Evolutionary conservation across 1,139 yeast species (phyloP).

Genomic region (Blastobotrys petasosporus): DNA sequence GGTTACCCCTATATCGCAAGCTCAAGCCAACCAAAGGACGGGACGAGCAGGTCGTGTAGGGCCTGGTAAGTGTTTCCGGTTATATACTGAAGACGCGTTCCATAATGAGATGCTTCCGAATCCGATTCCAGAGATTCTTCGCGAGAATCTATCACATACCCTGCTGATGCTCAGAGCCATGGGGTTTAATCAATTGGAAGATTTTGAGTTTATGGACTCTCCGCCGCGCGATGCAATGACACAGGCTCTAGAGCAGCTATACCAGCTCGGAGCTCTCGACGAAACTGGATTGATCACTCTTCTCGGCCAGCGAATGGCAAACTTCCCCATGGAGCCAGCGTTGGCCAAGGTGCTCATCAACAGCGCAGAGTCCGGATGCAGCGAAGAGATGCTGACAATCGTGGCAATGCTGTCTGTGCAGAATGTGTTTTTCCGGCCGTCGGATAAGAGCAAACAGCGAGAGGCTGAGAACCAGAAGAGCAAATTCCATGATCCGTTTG

Average conservation of each 20-base stretch:
- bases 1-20: slow-evolving; percentile 72
- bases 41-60: slow-evolving; percentile 89
- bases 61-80: slow-evolving; percentile 72
- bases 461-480: slow-evolving; percentile 72
- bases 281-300: slow-evolving; percentile 68
- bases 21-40: slow-evolving; percentile 76
- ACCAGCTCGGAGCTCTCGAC: slow-evolving; percentile 75
- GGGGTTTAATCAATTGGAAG: slow-evolving; percentile 78
- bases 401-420: slow-evolving; percentile 92
- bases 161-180: slow-evolving; percentile 87
- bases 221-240: slow-evolving; percentile 75
- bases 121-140: slow-evolving; percentile 85
- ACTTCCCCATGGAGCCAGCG: slow-evolving; percentile 93
- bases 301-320: slow-evolving; percentile 79
- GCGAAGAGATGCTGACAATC: slow-evolving; percentile 77
- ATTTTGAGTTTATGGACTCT: slow-evolving; percentile 91
- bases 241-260: slow-evolving; percentile 77
- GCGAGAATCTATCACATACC: slow-evolving; percentile 82
- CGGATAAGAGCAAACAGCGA: slow-evolving; percentile 56
- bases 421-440: slow-evolving; percentile 77
- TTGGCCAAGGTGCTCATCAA: slow-evolving; percentile 74
- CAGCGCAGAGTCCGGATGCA: slow-evolving; percentile 68
- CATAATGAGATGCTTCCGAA: slow-evolving; percentile 75
- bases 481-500: slow-evolving; percentile 68
- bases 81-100: slow-evolving; percentile 66